Percentiles rank a stretch among this genome's conserved stretches.
These are phyloP conservation scores for Fusarium pseudocircinatum DNA, from an alignment of 2,329 filamentous ascomycete genomes.

Conservation along the genomic window DNA sequence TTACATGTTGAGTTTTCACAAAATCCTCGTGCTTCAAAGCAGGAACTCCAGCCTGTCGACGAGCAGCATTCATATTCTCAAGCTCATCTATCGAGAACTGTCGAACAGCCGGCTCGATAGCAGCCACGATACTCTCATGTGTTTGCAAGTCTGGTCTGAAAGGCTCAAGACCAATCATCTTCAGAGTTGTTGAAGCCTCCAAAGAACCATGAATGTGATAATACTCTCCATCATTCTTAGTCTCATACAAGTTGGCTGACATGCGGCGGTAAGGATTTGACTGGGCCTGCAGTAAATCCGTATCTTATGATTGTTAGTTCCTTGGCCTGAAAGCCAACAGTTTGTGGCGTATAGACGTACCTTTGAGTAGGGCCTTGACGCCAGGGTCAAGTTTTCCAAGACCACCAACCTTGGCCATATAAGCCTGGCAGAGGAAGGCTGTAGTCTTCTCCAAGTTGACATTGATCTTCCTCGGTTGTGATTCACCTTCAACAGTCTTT, in stretches of 20 bases:
- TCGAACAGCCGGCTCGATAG: constrained; percentile 68
- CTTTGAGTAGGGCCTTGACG: constrained; percentile 47
- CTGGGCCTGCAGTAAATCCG: constrained; percentile 75
- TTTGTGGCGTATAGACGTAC: constrained; percentile 16
- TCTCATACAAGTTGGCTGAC: constrained; percentile 77
- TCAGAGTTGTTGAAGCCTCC: constrained; percentile 73
- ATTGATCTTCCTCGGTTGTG: constrained; percentile 34
- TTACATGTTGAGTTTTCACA: constrained; percentile 58
- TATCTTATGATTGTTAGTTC: constrained; percentile 60
- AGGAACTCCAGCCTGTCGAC: constrained; percentile 68
- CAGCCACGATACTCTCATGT: constrained; percentile 66
- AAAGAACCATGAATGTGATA: constrained; percentile 82
- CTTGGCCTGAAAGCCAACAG: neutral
- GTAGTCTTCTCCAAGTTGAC: constrained; percentile 54
- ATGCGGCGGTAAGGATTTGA: constrained; percentile 76
- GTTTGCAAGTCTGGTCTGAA: constrained; percentile 68
- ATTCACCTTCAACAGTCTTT: constrained; percentile 33
- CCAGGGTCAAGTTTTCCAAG: constrained; percentile 50
- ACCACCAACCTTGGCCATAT: constrained; percentile 50
- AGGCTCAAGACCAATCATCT: constrained; percentile 74
- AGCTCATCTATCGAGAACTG: constrained; percentile 64
- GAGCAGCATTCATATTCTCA: constrained; percentile 64
- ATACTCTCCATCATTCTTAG: constrained; percentile 71
- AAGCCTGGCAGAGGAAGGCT: constrained; percentile 53
- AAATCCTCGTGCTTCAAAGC: constrained; percentile 70